Percentiles rank a stretch among this genome's conserved stretches.
These are phyloP conservation scores for Scheffersomyces ergatensis DNA, from an alignment of 805 yeast genomes.

Conservation along the genomic window DNA sequence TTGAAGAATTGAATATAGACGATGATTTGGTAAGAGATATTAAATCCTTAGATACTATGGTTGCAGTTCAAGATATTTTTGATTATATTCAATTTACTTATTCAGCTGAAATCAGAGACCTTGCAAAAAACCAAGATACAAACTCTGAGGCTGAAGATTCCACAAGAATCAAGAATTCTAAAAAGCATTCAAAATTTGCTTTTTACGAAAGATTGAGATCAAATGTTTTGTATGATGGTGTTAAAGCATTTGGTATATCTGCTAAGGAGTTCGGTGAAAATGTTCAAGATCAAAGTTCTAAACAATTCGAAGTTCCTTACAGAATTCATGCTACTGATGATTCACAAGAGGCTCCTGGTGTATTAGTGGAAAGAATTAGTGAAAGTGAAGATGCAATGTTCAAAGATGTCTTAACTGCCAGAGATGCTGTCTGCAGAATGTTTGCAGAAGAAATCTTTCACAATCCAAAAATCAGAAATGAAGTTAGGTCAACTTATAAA, in stretches of 20 bases:
- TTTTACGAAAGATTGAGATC: slow-evolving; percentile 65
- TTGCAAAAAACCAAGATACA: slow-evolving; percentile 15
- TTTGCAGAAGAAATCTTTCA: slow-evolving; percentile 78
- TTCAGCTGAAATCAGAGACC: slow-evolving; percentile 56
- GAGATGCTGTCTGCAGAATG: slow-evolving; percentile 70
- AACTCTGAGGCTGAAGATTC: slow-evolving; percentile 34
- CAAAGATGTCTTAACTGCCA: slow-evolving; percentile 58
- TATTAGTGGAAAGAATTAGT: slow-evolving; percentile 47
- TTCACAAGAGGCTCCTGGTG: slow-evolving; percentile 57
- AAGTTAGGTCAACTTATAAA: slow-evolving; percentile 61
- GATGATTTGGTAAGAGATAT: slow-evolving; percentile 60
- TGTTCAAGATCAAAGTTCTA: slow-evolving; percentile 57
- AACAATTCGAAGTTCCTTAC: slow-evolving; percentile 40
- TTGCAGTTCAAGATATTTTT: slow-evolving; percentile 82
- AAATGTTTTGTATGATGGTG: slow-evolving; percentile 63
- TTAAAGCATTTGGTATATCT: slow-evolving; percentile 71
- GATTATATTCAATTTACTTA: slow-evolving; percentile 78
- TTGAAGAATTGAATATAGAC: slow-evolving; percentile 49
- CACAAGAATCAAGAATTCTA: slow-evolving; percentile 17
- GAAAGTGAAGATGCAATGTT: slow-evolving; percentile 50
- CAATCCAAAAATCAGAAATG: slow-evolving; percentile 75
- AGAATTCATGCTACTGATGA: slow-evolving; percentile 75
- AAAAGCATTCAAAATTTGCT: slow-evolving; percentile 59
- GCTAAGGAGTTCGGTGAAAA: slow-evolving; percentile 83
- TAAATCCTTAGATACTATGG: slow-evolving; percentile 56